Base-by-base conservation (phyloP, 2,329 filamentous ascomycete genomes). In the Aspergillus proliferans region DNA sequence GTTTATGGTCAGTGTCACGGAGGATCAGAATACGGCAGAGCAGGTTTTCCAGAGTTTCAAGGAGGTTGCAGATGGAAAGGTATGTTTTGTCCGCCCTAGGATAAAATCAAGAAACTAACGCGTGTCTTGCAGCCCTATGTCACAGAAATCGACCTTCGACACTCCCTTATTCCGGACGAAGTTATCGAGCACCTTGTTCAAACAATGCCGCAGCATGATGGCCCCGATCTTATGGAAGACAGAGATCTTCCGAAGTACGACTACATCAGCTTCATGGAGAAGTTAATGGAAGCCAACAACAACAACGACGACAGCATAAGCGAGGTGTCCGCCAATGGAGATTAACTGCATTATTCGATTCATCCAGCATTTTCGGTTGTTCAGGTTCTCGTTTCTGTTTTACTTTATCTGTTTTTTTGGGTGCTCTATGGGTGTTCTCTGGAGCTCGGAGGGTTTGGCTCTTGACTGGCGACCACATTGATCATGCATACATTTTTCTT, bases 1-100 rank as follows among this genome's bases (percentile, higher is more conserved):
- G 36, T 98, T 98, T 78, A 98, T 98, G 93, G 93, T 98, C 43
- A 89, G 95, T 59, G 93, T 96, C 45, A 98, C 93, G 10, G 93
- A 98, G 71, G 93, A 98, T 66, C 93, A 98, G 73, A 96, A 98
- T 69, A 96, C 91, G 3, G 93, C 93, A 10, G 93, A 97, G 71
- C 93, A 98, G 70, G 93, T 98, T 4, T 97, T 93, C 76, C 92
- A 98, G 73, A 94, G 87, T 55, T 98, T 98, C 81, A 84, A 85
- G 50, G 93, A 98, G 71, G 93, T 98, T 42, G 93, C 93, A 15
- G 93, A 98, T 73, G 93, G 93, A 57, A 98, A 98, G 75, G 79
- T 81, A 67, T 58, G 75, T 56, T 45, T 41, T 4, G 26, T 30
- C 26, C 26, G 3, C 26, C 26, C 26, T 30, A 10, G 26, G 26